Evolutionary conservation across 139 green algal genomes (phyloP).

Genomic region (Chlorella vulgaris): DNA sequence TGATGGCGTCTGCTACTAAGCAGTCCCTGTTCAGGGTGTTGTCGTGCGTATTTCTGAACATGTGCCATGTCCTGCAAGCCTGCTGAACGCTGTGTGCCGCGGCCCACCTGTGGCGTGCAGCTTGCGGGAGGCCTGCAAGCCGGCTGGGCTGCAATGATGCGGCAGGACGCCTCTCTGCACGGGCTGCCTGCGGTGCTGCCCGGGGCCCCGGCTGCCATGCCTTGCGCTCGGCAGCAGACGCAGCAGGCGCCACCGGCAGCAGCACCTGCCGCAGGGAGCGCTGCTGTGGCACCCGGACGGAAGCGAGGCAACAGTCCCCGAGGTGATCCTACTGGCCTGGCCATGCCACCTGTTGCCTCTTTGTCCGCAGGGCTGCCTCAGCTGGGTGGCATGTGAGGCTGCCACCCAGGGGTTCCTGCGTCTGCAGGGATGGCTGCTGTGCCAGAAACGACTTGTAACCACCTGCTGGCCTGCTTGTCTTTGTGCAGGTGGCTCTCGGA

Average conservation of each 20-base stretch:
- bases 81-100: not conserved
- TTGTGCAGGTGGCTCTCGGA: constrained; percentile 15
- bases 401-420: no score
- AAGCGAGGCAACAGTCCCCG: constrained; percentile 20
- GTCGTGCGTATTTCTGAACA: no score
- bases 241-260: not conserved
- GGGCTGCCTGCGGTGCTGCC: not conserved
- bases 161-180: not conserved
- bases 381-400: not conserved
- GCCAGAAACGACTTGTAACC: no score
- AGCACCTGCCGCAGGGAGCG: not conserved
- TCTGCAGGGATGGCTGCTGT: no score
- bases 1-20: no score
- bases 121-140: not conserved
- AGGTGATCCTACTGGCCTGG: no score
- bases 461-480: no score
- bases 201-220: not conserved
- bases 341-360: no score
- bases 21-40: no score
- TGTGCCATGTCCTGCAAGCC: not conserved
- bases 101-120: not conserved
- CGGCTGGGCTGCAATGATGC: constrained; percentile 19
- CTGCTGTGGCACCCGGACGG: not conserved
- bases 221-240: not conserved
- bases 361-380: not conserved